Evolutionary conservation across 108 stramenopile species (phyloP).

Genomic region (Fragilariopsis cylindrus): DNA sequence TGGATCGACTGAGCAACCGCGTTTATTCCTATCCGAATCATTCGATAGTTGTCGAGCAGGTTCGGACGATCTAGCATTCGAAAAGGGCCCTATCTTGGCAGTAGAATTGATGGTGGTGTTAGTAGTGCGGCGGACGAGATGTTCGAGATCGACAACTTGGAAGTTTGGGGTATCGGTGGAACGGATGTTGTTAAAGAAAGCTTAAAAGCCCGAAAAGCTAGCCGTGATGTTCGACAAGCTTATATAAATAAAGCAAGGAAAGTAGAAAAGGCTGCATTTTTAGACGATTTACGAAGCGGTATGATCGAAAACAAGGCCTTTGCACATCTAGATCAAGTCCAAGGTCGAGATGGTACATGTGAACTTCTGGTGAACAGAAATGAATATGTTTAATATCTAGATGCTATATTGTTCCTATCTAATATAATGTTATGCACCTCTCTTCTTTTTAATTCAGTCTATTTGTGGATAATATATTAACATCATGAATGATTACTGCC

Average conservation of each 20-base stretch:
- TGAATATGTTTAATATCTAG: too few relatives aligned
- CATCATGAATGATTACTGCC: too few relatives aligned
- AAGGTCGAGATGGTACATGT: constrained; percentile 49
- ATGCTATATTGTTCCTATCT: too few relatives aligned
- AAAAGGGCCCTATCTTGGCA: constrained; percentile 59
- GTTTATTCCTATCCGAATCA: constrained; percentile 71
- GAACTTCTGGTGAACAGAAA: neutral
- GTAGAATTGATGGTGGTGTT: neutral
- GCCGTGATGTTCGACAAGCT: constrained; percentile 54
- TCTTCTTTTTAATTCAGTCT: too few relatives aligned
- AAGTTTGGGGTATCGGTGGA: constrained; percentile 84
- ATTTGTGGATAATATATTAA: too few relatives aligned
- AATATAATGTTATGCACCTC: too few relatives aligned
- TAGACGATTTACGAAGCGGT: constrained; percentile 80
- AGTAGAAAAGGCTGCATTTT: constrained; percentile 79
- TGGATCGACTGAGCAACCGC: constrained; percentile 62
- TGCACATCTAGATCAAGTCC: constrained; percentile 67
- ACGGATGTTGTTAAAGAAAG: constrained; percentile 64
- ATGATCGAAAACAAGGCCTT: constrained; percentile 73
- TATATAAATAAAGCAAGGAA: constrained; percentile 64
- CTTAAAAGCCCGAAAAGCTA: constrained; percentile 48
- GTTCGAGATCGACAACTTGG: constrained; percentile 71
- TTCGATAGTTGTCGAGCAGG: constrained; percentile 70
- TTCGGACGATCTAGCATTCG: constrained; percentile 68
- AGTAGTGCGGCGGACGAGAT: constrained; percentile 14